Percentiles rank a stretch among this genome's conserved stretches.
phyloP scores from a whole-genome alignment of 1,284 basidiomycete genomes.

The Pyrrhoderma noxium region DNA sequence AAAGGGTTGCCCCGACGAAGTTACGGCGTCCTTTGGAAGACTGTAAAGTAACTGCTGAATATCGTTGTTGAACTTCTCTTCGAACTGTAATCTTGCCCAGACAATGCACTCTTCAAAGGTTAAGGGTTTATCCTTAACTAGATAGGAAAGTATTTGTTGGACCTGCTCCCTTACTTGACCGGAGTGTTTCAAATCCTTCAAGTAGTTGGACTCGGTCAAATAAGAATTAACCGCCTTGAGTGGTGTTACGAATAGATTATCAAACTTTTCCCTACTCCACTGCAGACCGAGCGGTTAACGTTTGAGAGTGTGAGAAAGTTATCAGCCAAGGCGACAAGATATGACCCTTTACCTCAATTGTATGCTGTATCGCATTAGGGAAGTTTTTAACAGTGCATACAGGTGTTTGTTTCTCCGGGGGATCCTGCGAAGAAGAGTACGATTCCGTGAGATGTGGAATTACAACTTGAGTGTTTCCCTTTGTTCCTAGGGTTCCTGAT shows the following conservation, averaged over 20 bases:
- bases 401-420: constrained; percentile 96
- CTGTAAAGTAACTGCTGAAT: constrained; percentile 93
- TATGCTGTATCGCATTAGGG: constrained; percentile 97
- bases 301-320: no score
- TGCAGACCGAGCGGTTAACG: constrained; percentile 26
- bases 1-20: constrained; percentile 89
- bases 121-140: constrained; percentile 89
- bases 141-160: constrained; percentile 83
- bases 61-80: constrained; percentile 90
- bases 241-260: constrained; percentile 91
- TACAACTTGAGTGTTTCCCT: constrained; percentile 97
- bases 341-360: constrained; percentile 70
- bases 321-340: constrained; percentile 10
- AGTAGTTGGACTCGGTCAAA: constrained; percentile 93
- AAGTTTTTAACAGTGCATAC: constrained; percentile 99
- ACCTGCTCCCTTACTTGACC: constrained; percentile 89
- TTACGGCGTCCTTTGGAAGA: constrained; percentile 88
- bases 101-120: constrained; percentile 97
- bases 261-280: constrained; percentile 95
- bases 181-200: constrained; percentile 87
- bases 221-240: constrained; percentile 94
- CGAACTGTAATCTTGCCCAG: constrained; percentile 96
- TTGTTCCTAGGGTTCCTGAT: constrained; percentile 97
- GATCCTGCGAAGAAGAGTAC: constrained; percentile 97
- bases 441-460: constrained; percentile 96